These are phyloP conservation scores for Pseudevernia furfuracea DNA, from an alignment of 495 filamentous ascomycete species.

Conservation along the genomic window DNA sequence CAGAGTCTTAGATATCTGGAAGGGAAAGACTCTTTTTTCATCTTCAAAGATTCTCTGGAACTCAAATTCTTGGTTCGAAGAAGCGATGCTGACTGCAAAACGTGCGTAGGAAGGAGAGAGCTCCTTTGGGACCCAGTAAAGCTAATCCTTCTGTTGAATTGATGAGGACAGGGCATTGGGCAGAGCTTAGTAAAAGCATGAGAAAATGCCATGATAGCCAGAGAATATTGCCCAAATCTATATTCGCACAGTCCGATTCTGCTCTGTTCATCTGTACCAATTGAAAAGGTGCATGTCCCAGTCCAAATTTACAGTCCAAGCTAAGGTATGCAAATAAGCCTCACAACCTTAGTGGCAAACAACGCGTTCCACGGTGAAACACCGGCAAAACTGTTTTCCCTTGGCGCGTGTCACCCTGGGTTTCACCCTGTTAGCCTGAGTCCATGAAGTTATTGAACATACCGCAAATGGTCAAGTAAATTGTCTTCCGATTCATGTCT, in stretches of 20 bases:
- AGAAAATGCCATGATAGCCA: neutral
- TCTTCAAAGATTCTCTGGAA: neutral
- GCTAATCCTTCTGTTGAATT: neutral
- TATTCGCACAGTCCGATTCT: neutral
- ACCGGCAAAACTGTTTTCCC: neutral
- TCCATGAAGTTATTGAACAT: too few species aligned
- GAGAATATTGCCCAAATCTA: neutral
- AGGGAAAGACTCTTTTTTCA: neutral
- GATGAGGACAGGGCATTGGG: neutral
- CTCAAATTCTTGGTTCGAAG: neutral
- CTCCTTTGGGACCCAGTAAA: neutral
- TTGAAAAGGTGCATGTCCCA: neutral
- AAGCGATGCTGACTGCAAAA: neutral
- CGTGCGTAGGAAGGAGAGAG: neutral
- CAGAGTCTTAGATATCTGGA: neutral
- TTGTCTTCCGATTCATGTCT: neutral
- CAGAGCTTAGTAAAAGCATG: neutral
- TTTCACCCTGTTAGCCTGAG: slow-evolving; percentile 4
- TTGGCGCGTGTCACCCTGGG: neutral
- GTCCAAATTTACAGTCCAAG: too few species aligned
- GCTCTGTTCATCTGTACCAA: neutral
- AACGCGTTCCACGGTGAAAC: neutral
- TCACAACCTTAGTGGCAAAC: neutral
- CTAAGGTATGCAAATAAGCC: too few species aligned
- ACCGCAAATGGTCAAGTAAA: neutral